Percentiles rank a stretch among this genome's conserved stretches.
phyloP scores from a whole-genome alignment of 2,329 filamentous ascomycete species.

The Cladophialophora psammophila region DNA sequence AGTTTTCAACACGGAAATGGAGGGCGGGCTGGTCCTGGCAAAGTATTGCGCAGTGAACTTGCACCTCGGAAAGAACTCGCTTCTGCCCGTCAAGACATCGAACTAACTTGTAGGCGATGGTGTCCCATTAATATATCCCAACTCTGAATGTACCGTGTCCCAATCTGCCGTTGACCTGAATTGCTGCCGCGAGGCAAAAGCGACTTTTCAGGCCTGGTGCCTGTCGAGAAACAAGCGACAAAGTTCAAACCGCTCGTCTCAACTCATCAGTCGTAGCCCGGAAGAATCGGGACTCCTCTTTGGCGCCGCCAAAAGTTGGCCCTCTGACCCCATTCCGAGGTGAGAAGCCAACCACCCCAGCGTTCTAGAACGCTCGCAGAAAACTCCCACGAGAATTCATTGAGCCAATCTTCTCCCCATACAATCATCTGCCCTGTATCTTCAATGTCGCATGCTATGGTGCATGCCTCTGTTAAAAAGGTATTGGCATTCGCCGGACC shows the following conservation, averaged over 20 bases:
- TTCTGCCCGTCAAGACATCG: slow-evolving; percentile 15
- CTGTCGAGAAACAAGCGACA: slow-evolving; percentile 1
- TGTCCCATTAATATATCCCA: slow-evolving; percentile 9
- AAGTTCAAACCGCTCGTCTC: background rate
- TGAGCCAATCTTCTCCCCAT: slow-evolving; percentile 53
- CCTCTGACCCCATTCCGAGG: slow-evolving; percentile 48
- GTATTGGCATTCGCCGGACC: slow-evolving; percentile 47
- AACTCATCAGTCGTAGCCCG: slow-evolving; percentile 45
- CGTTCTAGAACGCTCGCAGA: slow-evolving; percentile 50
- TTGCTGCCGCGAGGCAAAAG: background rate
- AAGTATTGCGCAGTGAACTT: slow-evolving; percentile 7
- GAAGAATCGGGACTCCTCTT: slow-evolving; percentile 46
- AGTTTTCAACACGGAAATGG: slow-evolving; percentile 13
- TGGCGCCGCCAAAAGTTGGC: slow-evolving; percentile 54
- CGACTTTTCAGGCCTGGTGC: background rate
- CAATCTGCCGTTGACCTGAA: slow-evolving; percentile 8
- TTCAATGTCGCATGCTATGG: slow-evolving; percentile 47
- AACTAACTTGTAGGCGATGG: slow-evolving; percentile 19
- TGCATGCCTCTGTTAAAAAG: slow-evolving; percentile 50
- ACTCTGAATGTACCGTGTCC: slow-evolving; percentile 11
- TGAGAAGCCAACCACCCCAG: slow-evolving; percentile 51
- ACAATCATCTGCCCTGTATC: slow-evolving; percentile 52
- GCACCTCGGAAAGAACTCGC: slow-evolving; percentile 6
- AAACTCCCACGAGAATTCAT: slow-evolving; percentile 54
- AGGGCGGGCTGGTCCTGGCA: slow-evolving; percentile 7